phyloP scores from a whole-genome alignment of 2,329 filamentous ascomycete genomes.

The Xylariaceae sp. region DNA sequence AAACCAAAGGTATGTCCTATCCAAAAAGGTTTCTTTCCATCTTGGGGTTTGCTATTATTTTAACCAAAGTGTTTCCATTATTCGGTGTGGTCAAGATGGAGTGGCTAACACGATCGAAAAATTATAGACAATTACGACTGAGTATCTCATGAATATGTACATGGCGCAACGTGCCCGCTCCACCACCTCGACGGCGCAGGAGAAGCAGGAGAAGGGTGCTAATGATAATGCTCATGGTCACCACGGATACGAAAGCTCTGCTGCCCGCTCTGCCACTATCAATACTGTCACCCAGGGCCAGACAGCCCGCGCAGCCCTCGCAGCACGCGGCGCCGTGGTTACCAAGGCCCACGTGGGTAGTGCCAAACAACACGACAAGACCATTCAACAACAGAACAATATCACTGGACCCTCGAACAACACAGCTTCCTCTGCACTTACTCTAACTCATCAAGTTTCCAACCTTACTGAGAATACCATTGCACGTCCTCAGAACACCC shows the following conservation, averaged over 20 bases:
- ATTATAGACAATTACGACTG: background rate
- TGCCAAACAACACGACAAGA: background rate
- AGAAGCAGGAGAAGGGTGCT: background rate
- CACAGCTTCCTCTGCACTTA: no score
- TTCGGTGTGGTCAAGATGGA: background rate
- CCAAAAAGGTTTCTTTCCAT: background rate
- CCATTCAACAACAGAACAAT: background rate
- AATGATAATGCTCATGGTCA: background rate
- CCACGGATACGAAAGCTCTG: background rate
- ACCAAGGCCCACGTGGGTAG: background rate
- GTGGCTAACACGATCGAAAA: background rate
- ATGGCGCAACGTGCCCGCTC: background rate
- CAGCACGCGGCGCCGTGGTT: background rate
- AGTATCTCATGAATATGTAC: background rate
- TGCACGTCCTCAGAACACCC: no score
- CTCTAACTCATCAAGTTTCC: no score
- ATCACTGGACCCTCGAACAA: background rate
- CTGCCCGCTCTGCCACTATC: conserved; percentile 4
- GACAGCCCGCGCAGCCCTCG: no score
- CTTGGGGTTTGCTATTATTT: background rate
- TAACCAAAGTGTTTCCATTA: background rate
- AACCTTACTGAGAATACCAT: no score
- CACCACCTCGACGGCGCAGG: background rate
- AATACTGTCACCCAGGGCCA: background rate
- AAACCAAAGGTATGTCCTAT: background rate